Percentiles rank a stretch among this genome's conserved stretches.
phyloP scores from a whole-genome alignment of 176 grass and related monocot species.

The Pontederia paniculata region DNA sequence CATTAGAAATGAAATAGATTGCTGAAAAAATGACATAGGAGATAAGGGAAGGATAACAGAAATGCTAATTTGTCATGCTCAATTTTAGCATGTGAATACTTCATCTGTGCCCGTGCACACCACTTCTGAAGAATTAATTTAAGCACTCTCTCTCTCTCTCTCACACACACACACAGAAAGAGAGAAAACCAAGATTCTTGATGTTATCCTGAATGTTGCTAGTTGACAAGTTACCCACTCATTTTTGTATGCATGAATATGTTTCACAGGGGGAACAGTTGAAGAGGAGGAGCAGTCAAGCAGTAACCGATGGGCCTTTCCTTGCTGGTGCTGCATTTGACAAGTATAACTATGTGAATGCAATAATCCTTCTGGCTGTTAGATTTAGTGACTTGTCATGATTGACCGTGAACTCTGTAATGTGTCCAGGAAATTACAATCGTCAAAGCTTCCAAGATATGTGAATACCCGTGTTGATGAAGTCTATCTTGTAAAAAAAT shows the following conservation, averaged over 20 bases:
- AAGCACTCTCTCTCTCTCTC: no score
- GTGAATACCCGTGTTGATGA: constrained; percentile 67
- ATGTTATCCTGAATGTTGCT: no score
- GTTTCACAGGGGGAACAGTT: constrained; percentile 61
- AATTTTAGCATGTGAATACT: no score
- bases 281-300: constrained; percentile 40
- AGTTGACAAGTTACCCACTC: no score
- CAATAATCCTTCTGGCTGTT: not conserved
- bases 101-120: no score
- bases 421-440: constrained; percentile 27
- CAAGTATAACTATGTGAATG: constrained; percentile 27
- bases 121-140: no score
- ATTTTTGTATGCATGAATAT: not conserved
- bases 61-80: no score
- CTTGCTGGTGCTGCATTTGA: constrained; percentile 28
- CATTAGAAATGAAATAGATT: no score
- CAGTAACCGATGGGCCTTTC: constrained; percentile 20
- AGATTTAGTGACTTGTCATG: not conserved
- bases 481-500: constrained; percentile 64
- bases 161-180: no score
- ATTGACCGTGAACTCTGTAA: constrained; percentile 19
- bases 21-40: no score
- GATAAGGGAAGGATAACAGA: no score
- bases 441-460: constrained; percentile 53
- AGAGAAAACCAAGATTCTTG: no score